Evolutionary conservation across 352 stramenopile genomes (phyloP).

Genomic region (Phytophthora melonis): DNA sequence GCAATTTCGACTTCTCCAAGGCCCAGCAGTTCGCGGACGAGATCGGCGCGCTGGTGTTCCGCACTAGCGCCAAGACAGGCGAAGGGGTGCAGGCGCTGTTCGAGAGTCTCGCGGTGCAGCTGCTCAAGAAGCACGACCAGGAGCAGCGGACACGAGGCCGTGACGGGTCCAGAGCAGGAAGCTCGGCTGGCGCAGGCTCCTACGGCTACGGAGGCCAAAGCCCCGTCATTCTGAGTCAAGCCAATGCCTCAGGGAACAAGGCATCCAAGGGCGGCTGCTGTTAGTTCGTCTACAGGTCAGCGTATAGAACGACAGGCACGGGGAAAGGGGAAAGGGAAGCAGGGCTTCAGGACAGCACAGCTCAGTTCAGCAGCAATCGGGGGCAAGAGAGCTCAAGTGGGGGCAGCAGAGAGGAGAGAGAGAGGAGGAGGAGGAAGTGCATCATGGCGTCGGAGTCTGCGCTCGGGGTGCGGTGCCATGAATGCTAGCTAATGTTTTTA

Average conservation of each 20-base stretch:
- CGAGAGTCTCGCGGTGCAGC: constrained; percentile 70
- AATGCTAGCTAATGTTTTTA: constrained; percentile 49
- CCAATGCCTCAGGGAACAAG: constrained; percentile 33
- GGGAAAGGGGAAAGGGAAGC: not conserved
- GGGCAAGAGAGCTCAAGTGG: constrained; percentile 1
- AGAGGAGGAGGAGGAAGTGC: not conserved
- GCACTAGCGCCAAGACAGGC: constrained; percentile 84
- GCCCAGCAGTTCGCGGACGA: constrained; percentile 81
- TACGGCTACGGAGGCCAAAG: constrained; percentile 47
- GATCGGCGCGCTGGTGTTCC: constrained; percentile 86
- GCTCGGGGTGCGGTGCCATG: constrained; percentile 23
- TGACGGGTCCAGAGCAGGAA: constrained; percentile 52
- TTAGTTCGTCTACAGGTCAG: constrained; percentile 31
- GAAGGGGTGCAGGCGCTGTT: constrained; percentile 83
- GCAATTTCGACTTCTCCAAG: constrained; percentile 67
- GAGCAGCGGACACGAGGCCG: constrained; percentile 57
- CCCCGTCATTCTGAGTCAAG: constrained; percentile 46
- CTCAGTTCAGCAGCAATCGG: not conserved
- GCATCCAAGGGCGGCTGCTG: constrained; percentile 47
- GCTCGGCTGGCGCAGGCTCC: constrained; percentile 29
- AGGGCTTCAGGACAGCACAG: not conserved
- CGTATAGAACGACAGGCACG: constrained; percentile 20
- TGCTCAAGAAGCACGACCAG: constrained; percentile 85
- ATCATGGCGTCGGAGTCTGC: constrained; percentile 18
- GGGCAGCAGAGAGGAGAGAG: constrained; percentile 20